These are phyloP conservation scores for Trichophyton mentagrophytes DNA, from an alignment of 2,329 filamentous ascomycete genomes.

Conservation along the genomic window DNA sequence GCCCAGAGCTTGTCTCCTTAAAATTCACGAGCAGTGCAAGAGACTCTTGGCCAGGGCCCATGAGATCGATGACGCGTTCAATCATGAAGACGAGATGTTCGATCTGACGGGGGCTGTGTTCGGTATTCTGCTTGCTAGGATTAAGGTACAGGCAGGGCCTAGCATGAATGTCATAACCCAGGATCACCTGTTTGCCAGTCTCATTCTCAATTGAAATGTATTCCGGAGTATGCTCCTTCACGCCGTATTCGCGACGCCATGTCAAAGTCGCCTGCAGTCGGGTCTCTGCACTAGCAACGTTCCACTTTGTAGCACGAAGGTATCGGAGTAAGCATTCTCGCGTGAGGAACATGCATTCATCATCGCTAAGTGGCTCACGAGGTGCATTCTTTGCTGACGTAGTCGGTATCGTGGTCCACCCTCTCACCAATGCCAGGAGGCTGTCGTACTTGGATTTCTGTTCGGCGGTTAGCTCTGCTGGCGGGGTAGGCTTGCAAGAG, in stretches of 20 bases:
- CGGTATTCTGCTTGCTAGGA: slow-evolving; percentile 85
- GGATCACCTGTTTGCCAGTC: slow-evolving; percentile 84
- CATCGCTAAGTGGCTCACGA: slow-evolving; percentile 56
- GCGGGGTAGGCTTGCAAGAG: slow-evolving; percentile 44
- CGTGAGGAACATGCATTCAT: slow-evolving; percentile 80
- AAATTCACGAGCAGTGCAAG: slow-evolving; percentile 85
- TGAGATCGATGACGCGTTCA: slow-evolving; percentile 75
- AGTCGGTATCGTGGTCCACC: slow-evolving; percentile 58
- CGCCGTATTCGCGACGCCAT: slow-evolving; percentile 85
- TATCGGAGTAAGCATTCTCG: slow-evolving; percentile 86
- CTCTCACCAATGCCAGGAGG: slow-evolving; percentile 56
- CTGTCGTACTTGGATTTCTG: slow-evolving; percentile 71
- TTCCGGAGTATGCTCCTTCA: slow-evolving; percentile 60
- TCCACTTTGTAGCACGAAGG: slow-evolving; percentile 87
- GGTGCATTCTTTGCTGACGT: slow-evolving; percentile 47
- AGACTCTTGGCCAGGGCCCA: slow-evolving; percentile 76
- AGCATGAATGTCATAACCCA: slow-evolving; percentile 74
- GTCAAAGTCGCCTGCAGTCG: slow-evolving; percentile 68
- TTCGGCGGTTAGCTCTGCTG: slow-evolving; percentile 54
- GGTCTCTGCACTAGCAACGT: slow-evolving; percentile 58
- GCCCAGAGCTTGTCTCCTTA: slow-evolving; percentile 60
- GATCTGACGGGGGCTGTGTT: slow-evolving; percentile 70
- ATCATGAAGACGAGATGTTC: slow-evolving; percentile 95
- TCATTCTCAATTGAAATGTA: slow-evolving; percentile 90
- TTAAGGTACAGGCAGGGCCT: slow-evolving; percentile 86